Evolutionary conservation across 805 yeast genomes (phyloP), one percentile per base, ranked within the genome.

Genomic region (Kazachstania africana): DNA sequence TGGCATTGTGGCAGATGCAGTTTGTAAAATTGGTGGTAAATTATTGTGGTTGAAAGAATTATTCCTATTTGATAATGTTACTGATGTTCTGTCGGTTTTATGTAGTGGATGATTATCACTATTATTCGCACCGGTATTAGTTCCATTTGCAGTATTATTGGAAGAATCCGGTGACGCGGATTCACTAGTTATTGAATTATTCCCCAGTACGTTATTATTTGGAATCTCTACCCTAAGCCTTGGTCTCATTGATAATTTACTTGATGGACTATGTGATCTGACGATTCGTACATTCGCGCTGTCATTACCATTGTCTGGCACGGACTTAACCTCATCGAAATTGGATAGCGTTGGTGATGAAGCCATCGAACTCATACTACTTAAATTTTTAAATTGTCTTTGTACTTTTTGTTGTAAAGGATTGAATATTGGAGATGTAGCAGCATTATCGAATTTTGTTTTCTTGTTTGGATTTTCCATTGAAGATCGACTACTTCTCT

Each of bases 171-270:
- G 68, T 51, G 48, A 63, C 62, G 34, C 56, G 36, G 38, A 53
- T 39, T 42, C 51, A 24, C 49, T 47, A 29, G 38, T 45, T 16
- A 53, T 45, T 33, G 60, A 59, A 8, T 36, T 24, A 29, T 36
- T 43, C 27, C 38, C 31, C 5, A 32, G 58, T 6, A 43, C 40
- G 24, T 48, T 44, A 45, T 65, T 72, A 4, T 58, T 59, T 1
- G 84, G 84, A n/a, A 77, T 77, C 42, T 73, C 74, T 8, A 77
- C 76, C 34, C 81, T 54, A 27, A 77, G 54, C 1, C 75, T 65
- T 1, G 84, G 84, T 36, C 84, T 54, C 29, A 32, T 12, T 2
- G 32, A 19, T 12, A 22, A 12, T 16, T 28, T 26, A 8, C 9
- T 19, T 19, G 10, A 8, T 19, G 22, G 22, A 19, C 10, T 19